Evolutionary conservation across 129 eudicot genomes (phyloP).

Genomic region (sunflower (Helianthus annuus)): DNA sequence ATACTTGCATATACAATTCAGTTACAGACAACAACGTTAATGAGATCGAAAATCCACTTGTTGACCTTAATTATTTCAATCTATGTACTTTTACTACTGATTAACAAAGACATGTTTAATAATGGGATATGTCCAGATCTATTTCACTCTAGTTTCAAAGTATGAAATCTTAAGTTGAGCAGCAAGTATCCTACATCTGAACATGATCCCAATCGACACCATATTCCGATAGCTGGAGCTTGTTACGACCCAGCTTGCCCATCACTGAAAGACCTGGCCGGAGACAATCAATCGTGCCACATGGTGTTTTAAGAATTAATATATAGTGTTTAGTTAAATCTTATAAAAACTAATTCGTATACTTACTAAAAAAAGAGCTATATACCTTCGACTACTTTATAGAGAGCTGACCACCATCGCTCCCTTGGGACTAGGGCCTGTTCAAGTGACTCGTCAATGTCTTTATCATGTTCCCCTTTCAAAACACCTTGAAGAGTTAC

Average conservation of each 20-base stretch:
- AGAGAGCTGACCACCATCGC: slow-evolving; percentile 93
- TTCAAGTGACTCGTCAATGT: slow-evolving; percentile 67
- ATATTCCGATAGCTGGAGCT: slow-evolving; percentile 43
- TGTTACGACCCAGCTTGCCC: slow-evolving; percentile 63
- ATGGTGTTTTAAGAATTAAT: background rate
- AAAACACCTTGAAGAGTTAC: slow-evolving; percentile 72
- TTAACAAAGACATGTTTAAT: slow-evolving; percentile 18
- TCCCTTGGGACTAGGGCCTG: slow-evolving; percentile 55
- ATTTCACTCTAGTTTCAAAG: slow-evolving; percentile 12
- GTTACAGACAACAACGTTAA: background rate
- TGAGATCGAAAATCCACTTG: slow-evolving; percentile 23
- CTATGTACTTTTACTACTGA: slow-evolving; percentile 20
- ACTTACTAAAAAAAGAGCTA: background rate
- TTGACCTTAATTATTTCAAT: slow-evolving; percentile 29
- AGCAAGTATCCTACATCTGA: slow-evolving; percentile 34
- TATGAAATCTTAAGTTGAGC: slow-evolving; percentile 17
- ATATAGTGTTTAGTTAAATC: background rate
- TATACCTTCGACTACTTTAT: slow-evolving; percentile 82
- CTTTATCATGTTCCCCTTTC: slow-evolving; percentile 73
- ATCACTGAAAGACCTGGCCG: slow-evolving; percentile 81
- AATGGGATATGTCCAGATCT: slow-evolving; percentile 4
- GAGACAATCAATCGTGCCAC: background rate
- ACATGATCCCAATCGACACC: slow-evolving; percentile 55
- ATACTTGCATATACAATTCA: background rate
- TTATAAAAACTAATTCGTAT: background rate